Conservation (phyloP, 2,329 filamentous ascomycete genomes). For the Trichoderma oligosporum region DNA sequence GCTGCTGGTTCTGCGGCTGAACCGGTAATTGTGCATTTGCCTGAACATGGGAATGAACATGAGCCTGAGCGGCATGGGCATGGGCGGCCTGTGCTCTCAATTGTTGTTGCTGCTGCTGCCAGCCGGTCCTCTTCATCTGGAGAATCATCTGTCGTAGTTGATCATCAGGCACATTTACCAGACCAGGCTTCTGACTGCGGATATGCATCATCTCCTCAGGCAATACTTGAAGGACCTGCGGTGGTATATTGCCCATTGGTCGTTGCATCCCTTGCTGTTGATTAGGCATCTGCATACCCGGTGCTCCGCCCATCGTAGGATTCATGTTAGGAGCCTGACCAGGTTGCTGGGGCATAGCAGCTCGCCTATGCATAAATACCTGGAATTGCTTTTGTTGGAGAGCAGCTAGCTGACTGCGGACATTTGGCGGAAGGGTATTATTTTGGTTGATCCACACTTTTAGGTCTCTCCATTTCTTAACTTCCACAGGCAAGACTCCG, state of each 20-base stretch:
- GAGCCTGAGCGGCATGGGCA: conserved; percentile 36
- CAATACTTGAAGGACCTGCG: conserved; percentile 33
- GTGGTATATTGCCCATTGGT: conserved; percentile 24
- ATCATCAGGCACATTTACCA: conserved; percentile 33
- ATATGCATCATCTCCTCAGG: conserved; percentile 34
- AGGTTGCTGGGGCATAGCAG: conserved; percentile 29
- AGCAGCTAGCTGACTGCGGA: conserved; percentile 32
- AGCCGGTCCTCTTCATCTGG: conserved; percentile 34
- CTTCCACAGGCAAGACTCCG: conserved; percentile 37
- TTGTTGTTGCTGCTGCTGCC: conserved; percentile 33
- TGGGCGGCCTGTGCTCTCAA: conserved; percentile 34
- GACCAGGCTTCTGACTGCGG: conserved; percentile 26
- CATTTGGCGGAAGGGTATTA: conserved; percentile 31
- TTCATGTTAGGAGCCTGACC: conserved; percentile 32
- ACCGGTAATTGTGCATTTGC: conserved; percentile 31
- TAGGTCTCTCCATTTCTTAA: conserved; percentile 49
- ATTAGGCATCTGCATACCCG: conserved; percentile 28
- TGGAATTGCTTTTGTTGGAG: conserved; percentile 42
- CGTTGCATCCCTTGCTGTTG: conserved; percentile 30
- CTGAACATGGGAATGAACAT: conserved; percentile 29
- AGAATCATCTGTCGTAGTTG: conserved; percentile 33
- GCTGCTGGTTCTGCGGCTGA: conserved; percentile 35
- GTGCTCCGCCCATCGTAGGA: conserved; percentile 24
- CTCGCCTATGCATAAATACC: conserved; percentile 30
- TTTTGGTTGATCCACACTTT: conserved; percentile 41